Base-by-base conservation (phyloP, 495 filamentous ascomycete species). In the Daldinia caldariorum region DNA sequence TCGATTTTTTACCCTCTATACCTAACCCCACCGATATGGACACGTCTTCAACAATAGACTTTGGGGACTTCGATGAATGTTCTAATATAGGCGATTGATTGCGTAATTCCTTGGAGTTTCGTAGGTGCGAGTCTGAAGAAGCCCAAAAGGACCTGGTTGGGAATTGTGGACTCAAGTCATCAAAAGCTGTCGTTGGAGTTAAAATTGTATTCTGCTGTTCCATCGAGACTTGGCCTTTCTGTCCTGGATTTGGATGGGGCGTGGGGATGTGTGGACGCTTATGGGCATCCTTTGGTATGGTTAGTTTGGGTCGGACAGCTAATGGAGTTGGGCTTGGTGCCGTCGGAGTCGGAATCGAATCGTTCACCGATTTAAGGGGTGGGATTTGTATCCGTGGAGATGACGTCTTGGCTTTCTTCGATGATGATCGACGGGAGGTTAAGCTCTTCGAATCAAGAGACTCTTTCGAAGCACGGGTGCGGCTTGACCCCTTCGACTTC, bases 221-320 rank as follows among this genome's bases (percentile, higher is more conserved):
- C 7, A 34, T 49, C 12, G 58, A 45, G 16, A 58, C 22, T 22
- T 60, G 8, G 13, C 14, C 18, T 49, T 12, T 45, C 26, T 32
- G 22, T 22, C 39, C 58, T 7, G 16, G 12, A 34, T 35, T 6
- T 4, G 58, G 58, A 35, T 60, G 41, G n/a, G 58, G 58, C 32
- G 58, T 60, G 22, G 58, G 58, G 16, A 60, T 60, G n/a, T 60
- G 58, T 4, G 58, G 39, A 4, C 58, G 58, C 20, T 22, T 60
- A 29, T 45, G 58, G 14, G 58, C 41, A 49, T 60, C 58, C 26
- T 60, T 60, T 13, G 58, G 58, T 32, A 60, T 60, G 7, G 29
- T 20, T 7, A 60, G 29, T 13, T 60, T 60, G n/a, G 58, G 58
- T 18, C 58, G 58, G 39, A 60, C 29, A 3, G 58, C 58, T 8